These are phyloP conservation scores for Cynanchum wilfordii DNA, from an alignment of 257 asterid genomes.

Conservation along the genomic window DNA sequence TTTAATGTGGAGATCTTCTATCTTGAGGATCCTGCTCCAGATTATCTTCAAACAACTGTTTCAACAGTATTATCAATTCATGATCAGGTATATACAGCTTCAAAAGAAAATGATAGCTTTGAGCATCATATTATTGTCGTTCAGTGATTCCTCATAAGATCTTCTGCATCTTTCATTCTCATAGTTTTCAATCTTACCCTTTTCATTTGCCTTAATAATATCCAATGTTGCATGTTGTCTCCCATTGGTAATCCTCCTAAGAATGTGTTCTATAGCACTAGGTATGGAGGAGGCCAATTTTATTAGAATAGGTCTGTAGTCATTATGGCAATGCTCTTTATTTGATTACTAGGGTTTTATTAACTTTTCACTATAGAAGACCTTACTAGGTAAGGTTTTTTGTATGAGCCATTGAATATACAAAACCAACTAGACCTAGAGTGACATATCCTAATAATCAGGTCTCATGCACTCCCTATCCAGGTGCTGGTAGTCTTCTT, in stretches of 20 bases:
- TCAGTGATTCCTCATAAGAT: not conserved
- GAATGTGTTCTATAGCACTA: not conserved
- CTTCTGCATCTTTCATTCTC: not conserved
- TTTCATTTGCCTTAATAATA: not conserved
- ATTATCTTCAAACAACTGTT: slow-evolving; percentile 73
- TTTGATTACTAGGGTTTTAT: not conserved
- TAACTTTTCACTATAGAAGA: not conserved
- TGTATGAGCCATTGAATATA: not conserved
- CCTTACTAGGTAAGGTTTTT: not conserved
- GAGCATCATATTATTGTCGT: not conserved
- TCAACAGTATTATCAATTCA: slow-evolving; percentile 71
- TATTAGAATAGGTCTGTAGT: not conserved
- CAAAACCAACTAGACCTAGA: not conserved
- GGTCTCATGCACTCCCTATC: not conserved
- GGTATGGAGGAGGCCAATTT: not conserved
- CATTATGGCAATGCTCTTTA: not conserved
- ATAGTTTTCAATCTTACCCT: not conserved
- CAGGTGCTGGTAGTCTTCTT: not conserved
- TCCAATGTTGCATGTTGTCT: not conserved
- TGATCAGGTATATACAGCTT: slow-evolving; percentile 55
- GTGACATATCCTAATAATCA: too few relatives aligned
- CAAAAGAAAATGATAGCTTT: not conserved
- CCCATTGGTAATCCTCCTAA: not conserved
- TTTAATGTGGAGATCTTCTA: slow-evolving; percentile 68
- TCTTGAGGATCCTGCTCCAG: slow-evolving; percentile 80